phyloP scores from a whole-genome alignment of 306 rosid genomes.

The Datisca glomerata region DNA sequence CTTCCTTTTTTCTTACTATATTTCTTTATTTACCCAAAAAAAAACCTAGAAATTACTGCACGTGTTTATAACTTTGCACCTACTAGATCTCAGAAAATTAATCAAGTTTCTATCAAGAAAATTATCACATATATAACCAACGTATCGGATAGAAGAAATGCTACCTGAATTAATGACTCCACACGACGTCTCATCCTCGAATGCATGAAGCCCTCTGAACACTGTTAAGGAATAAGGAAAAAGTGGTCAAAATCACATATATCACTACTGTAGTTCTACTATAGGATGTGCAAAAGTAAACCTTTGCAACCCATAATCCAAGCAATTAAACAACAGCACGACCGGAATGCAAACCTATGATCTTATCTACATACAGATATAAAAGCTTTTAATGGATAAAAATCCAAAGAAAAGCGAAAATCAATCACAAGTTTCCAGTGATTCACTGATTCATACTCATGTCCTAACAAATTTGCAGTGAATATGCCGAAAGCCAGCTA shows the following conservation, averaged over 20 bases:
- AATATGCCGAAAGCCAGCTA: too few relatives aligned
- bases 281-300: background rate
- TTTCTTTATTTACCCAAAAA: too few relatives aligned
- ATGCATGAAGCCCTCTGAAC: conserved; percentile 98
- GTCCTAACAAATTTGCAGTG: too few relatives aligned
- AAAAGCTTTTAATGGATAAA: background rate
- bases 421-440: too few relatives aligned
- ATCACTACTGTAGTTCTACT: background rate
- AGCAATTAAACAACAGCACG: background rate
- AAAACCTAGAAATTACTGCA: too few relatives aligned
- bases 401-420: background rate
- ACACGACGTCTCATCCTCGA: conserved; percentile 98
- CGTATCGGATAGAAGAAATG: conserved; percentile 12
- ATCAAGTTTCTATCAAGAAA: too few relatives aligned
- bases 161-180: conserved; percentile 87
- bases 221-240: conserved; percentile 33
- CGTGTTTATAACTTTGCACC: too few relatives aligned
- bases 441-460: too few relatives aligned
- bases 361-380: background rate
- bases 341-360: background rate
- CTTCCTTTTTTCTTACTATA: too few relatives aligned
- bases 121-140: too few relatives aligned
- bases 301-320: background rate
- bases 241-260: conserved; percentile 6
- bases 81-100: too few relatives aligned